Evolutionary conservation across 768 basidiomycete genomes (phyloP), one percentile per base, ranked within the genome.

Genomic region (Macrolepiota fuliginosa): DNA sequence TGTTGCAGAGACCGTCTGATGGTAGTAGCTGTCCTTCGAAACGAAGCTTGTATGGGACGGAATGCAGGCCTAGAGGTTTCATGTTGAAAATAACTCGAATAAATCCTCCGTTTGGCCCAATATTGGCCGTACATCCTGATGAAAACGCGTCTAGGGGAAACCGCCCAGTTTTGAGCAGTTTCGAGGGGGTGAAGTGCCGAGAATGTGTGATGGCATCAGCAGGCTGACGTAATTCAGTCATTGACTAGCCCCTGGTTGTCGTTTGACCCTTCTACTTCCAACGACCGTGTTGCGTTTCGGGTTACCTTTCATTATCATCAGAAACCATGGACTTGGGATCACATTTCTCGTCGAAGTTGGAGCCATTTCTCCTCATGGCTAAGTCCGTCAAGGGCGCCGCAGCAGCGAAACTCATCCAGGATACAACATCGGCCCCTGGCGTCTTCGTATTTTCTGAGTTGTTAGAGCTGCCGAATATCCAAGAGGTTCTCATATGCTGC

Each of bases 361-460:
- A 98, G 75, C 94, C 94, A 0, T 97, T 91, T 74, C 73, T 97
- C 46, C 83, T 98, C 62, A 93, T 98, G 77, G 93, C 90, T 3
- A 95, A 96, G 71, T 91, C 92, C 0, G 85, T 91, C 10, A 96
- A 93, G 70, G 96, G 96, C 1, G 94, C 94, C 0, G 93, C 91
- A 0, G 94, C 95, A 0, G 95, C 93, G 5, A 95, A 96, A 70
- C 84, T 96, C 58, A 76, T 96, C 32, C 82, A 87, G 68, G 90
- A 97, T 70, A 96, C 89, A 58, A 94, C 90, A 25, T 83, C 91
- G 47, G 92, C 96, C 0, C 88, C 89, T 15, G 96, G 94, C 10
- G 91, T 97, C 50, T 96, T 92, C 71, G 91, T 94, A 61, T 99
- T 97, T 69, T 85, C 88, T 0, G 96, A 98, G 72, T 76, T 99